Percentiles rank a stretch among this genome's conserved stretches.
Conservation (phyloP, 1,284 basidiomycete genomes). For the Ustilago xerochloae region DNA sequence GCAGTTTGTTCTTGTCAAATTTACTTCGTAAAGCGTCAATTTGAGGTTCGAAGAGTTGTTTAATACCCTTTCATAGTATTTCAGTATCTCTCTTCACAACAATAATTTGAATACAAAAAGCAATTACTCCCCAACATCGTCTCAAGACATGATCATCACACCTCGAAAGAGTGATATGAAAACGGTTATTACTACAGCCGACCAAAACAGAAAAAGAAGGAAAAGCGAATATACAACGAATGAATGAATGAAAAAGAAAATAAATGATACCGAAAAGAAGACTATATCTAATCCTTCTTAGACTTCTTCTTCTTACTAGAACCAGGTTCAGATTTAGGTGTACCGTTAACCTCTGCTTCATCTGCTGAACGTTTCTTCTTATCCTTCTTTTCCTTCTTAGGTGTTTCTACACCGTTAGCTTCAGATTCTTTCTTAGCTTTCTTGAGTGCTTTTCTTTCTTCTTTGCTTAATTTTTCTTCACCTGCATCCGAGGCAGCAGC, state of each 20-base stretch:
- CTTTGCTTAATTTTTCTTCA: constrained; percentile 54
- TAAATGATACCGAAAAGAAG: not conserved
- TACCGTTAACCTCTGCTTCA: constrained; percentile 48
- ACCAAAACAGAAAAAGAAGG: not conserved
- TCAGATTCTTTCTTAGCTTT: constrained; percentile 55
- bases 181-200: constrained; percentile 42
- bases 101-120: not conserved
- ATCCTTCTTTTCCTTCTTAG: constrained; percentile 63
- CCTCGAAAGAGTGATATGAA: not conserved
- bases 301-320: constrained; percentile 62
- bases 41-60: constrained; percentile 56
- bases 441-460: constrained; percentile 54
- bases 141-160: not conserved
- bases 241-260: constrained; percentile 1
- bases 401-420: constrained; percentile 31
- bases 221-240: constrained; percentile 1
- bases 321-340: constrained; percentile 48
- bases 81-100: not conserved
- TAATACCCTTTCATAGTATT: no score
- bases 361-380: constrained; percentile 59
- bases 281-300: constrained; percentile 36
- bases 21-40: constrained; percentile 86
- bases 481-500: constrained; percentile 73
- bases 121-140: not conserved
- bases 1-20: constrained; percentile 95